Conservation (phyloP, 169 alveolate genomes). For the Miamiensis avidus region DNA sequence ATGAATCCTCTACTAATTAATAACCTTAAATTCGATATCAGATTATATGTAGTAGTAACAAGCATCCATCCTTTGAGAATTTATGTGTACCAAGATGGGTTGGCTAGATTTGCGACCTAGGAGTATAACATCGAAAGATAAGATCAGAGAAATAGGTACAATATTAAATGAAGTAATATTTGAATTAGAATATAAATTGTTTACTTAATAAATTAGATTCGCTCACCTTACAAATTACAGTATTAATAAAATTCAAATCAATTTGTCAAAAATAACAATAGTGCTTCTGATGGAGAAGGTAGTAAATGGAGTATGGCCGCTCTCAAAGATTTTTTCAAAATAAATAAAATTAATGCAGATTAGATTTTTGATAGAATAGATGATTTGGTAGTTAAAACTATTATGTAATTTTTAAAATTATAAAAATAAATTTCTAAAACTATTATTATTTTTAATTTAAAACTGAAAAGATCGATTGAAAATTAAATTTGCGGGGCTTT, state of each 20-base stretch:
- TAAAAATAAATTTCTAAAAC: neutral
- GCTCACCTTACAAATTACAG: constrained; percentile 83
- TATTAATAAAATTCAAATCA: constrained; percentile 66
- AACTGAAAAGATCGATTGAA: constrained; percentile 37
- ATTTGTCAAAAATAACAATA: constrained; percentile 66
- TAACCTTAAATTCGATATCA: constrained; percentile 81
- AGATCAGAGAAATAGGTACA: constrained; percentile 5
- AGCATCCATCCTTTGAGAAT: constrained; percentile 74
- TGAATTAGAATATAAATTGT: constrained; percentile 14
- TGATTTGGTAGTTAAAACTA: constrained; percentile 73
- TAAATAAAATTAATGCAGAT: constrained; percentile 58
- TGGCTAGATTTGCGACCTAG: constrained; percentile 82
- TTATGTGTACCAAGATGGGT: constrained; percentile 82
- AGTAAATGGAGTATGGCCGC: constrained; percentile 81
- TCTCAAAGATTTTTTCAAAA: constrained; percentile 53
- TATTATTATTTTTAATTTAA: too few species aligned
- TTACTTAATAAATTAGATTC: constrained; percentile 37
- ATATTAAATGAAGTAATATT: constrained; percentile 16
- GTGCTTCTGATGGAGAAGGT: constrained; percentile 61
- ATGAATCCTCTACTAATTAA: constrained; percentile 78
- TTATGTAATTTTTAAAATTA: constrained; percentile 20
- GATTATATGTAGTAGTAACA: constrained; percentile 81
- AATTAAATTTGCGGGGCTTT: constrained; percentile 36
- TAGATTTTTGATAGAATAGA: constrained; percentile 66
- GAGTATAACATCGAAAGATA: constrained; percentile 25